phyloP scores from a whole-genome alignment of 2,329 filamentous ascomycete genomes.

The Fusarium miscanthi region DNA sequence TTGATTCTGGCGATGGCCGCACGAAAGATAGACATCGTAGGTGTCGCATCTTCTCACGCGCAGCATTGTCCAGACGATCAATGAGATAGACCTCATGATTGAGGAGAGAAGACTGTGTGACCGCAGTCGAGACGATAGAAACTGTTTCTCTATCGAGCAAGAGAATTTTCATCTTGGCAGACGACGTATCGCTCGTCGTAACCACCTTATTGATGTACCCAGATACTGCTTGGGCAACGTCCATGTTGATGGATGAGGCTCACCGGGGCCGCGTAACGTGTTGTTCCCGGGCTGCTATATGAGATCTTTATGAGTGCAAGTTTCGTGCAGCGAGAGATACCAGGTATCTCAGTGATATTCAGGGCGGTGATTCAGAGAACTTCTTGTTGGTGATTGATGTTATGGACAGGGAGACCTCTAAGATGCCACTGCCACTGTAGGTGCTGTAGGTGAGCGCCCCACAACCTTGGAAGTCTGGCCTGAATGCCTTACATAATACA shows the following conservation, averaged over 20 bases:
- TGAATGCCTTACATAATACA: slow-evolving; percentile 38
- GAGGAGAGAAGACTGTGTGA: slow-evolving; percentile 92
- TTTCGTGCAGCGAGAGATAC: neutral
- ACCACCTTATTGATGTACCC: slow-evolving; percentile 98
- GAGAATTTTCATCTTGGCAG: slow-evolving; percentile 98
- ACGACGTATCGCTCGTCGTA: slow-evolving; percentile 73
- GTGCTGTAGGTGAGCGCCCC: slow-evolving; percentile 20
- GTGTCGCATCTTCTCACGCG: slow-evolving; percentile 97
- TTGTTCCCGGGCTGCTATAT: slow-evolving; percentile 1
- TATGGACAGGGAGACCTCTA: slow-evolving; percentile 13
- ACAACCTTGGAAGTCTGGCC: slow-evolving; percentile 26
- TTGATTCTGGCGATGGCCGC: slow-evolving; percentile 89
- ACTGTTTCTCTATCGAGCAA: slow-evolving; percentile 94
- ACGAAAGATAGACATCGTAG: slow-evolving; percentile 93
- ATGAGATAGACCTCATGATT: slow-evolving; percentile 98
- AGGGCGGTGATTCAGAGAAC: neutral
- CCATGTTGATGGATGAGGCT: slow-evolving; percentile 70
- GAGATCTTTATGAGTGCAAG: neutral
- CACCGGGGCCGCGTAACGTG: slow-evolving; percentile 18
- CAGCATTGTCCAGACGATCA: slow-evolving; percentile 90
- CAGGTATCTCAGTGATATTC: neutral
- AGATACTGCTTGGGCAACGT: slow-evolving; percentile 90
- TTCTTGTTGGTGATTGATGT: slow-evolving; percentile 10
- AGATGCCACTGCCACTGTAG: slow-evolving; percentile 24
- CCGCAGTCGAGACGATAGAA: slow-evolving; percentile 91